Conservation (phyloP, 345 rosid species). For the Gossypium stocksii region DNA sequence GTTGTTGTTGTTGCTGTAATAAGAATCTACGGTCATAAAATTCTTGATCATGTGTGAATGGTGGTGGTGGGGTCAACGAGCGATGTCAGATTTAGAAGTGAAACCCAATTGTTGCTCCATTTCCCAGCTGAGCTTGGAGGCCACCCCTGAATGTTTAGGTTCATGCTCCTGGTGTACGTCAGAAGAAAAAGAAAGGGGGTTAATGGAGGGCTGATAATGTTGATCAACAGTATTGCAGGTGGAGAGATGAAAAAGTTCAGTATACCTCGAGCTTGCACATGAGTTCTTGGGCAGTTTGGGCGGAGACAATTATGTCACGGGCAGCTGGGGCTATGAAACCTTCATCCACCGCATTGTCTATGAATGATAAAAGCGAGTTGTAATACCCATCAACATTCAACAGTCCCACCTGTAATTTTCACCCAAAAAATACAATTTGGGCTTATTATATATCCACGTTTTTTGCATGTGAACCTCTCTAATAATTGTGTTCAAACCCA, state of each 20-base stretch:
- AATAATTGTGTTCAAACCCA: not conserved
- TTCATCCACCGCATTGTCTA: slow-evolving; percentile 82
- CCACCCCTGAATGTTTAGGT: slow-evolving; percentile 45
- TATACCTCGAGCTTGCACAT: slow-evolving; percentile 70
- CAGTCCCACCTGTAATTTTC: slow-evolving; percentile 54
- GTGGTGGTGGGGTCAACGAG: slow-evolving; percentile 36
- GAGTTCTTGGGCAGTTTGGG: slow-evolving; percentile 66
- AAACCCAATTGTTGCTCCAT: slow-evolving; percentile 56
- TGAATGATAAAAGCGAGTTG: slow-evolving; percentile 61
- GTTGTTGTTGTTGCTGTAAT: slow-evolving; percentile 7
- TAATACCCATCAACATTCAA: slow-evolving; percentile 75
- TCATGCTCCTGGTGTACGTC: slow-evolving; percentile 45
- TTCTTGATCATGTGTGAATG: slow-evolving; percentile 5
- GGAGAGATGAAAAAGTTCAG: not conserved
- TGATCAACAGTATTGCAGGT: not conserved
- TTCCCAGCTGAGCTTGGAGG: slow-evolving; percentile 57
- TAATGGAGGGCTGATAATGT: not conserved
- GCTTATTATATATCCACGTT: not conserved
- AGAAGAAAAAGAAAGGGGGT: not conserved
- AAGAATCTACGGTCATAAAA: slow-evolving; percentile 22
- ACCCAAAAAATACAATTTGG: not conserved
- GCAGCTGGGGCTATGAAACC: slow-evolving; percentile 71
- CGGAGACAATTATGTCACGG: slow-evolving; percentile 67
- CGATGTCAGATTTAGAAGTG: slow-evolving; percentile 43
- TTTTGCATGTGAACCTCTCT: not conserved